Base-by-base conservation (phyloP, 148 eudicot species). In the Mesembryanthemum crystallinum region DNA sequence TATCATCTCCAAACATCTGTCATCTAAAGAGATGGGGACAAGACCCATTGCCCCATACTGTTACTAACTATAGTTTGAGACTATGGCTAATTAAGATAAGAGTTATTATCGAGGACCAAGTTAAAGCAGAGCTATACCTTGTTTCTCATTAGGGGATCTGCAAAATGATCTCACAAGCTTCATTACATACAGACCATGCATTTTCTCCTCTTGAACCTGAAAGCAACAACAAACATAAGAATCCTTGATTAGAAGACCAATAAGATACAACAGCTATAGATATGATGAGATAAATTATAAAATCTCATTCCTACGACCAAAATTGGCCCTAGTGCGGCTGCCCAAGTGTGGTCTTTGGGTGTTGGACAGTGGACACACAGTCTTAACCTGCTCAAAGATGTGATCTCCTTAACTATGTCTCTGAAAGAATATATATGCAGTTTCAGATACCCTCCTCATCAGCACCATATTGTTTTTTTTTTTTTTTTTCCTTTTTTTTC, bases 151-250 rank as follows among this genome's bases (percentile, higher is more conserved):
- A 33, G 96, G 79, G 10, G 97, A 89, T 75, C 96, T 77, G 77
- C 96, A 92, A 73, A 94, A 94, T 71, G 97, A 94, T 80, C 98
- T 92, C 76, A 90, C 98, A 77, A 94, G 93, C 83, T 90, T 92
- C 92, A 86, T 89, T n/a, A 88, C 86, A 83, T 90, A 82, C 29
- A 92, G 83, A 59, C 98, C 97, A 45, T 85, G 91, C 94, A 90
- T 77, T 86, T 92, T 90, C 81, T 92, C 97, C 57, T 92, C 90
- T 76, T 85, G 96, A 64, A 59, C 64, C 98, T 94, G 81, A 68
- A 73, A 73, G 23, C 71, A 80, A 52, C 73, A 55, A 78, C 42
- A 83, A 73, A 65, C 61, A 60, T 39, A 57, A 74, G 52, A 57
- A 61, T 1, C 63, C 47, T 29, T 72, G 66, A 39, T 27, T 61